Percentiles rank a stretch among this genome's conserved stretches.
phyloP scores from a whole-genome alignment of 768 basidiomycete species.

The Serendipita sp. region DNA sequence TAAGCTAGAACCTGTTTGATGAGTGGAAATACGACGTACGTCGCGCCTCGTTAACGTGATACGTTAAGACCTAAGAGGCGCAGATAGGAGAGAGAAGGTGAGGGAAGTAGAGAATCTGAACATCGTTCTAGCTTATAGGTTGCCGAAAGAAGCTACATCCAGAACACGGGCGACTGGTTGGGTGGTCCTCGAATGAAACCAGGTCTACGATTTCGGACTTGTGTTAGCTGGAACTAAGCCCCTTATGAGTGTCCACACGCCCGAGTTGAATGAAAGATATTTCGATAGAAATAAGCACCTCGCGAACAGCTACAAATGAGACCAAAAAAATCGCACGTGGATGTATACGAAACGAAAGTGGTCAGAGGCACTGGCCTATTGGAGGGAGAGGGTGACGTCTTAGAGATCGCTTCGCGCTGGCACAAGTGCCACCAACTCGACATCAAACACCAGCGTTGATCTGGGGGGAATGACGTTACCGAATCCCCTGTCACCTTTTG shows the following conservation, averaged over 20 bases:
- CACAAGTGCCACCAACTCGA: conserved; percentile 55
- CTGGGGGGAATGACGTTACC: conserved; percentile 63
- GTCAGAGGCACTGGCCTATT: background rate
- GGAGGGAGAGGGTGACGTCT: background rate
- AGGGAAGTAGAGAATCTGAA: background rate
- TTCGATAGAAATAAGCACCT: background rate
- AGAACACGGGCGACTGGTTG: no score
- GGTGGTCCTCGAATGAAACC: no score
- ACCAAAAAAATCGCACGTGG: background rate
- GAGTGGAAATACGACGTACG: no score
- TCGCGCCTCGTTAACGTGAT: no score
- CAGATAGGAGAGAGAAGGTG: background rate
- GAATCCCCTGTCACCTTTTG: conserved; percentile 53
- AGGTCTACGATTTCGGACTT: no score
- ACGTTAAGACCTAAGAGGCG: no score
- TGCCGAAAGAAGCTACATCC: no score
- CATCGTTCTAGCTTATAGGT: background rate
- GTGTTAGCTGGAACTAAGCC: background rate
- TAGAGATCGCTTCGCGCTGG: background rate
- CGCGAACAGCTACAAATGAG: background rate
- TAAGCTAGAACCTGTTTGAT: no score
- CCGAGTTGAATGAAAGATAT: background rate
- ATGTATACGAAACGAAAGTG: background rate
- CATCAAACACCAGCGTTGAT: conserved; percentile 72
- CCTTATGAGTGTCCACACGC: background rate